phyloP scores from a whole-genome alignment of 495 filamentous ascomycete genomes.

The Aspergillus taichungensis region DNA sequence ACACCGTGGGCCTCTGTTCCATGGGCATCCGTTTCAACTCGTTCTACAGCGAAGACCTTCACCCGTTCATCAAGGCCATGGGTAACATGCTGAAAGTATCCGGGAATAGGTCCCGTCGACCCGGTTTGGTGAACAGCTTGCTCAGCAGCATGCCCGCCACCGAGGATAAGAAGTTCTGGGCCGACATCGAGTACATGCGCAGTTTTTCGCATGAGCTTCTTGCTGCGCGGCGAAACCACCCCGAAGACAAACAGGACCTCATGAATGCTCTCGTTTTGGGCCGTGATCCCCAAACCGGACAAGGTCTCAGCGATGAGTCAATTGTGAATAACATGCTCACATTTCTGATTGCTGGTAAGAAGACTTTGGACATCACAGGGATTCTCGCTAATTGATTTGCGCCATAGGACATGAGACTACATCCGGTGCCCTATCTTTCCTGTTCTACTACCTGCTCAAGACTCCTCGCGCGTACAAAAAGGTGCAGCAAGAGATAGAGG shows the following conservation, averaged over 20 bases:
- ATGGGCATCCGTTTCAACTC: constrained; percentile 73
- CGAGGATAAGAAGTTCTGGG: constrained; percentile 46
- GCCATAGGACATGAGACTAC: constrained; percentile 63
- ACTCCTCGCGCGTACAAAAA: constrained; percentile 49
- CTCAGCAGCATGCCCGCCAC: constrained; percentile 38
- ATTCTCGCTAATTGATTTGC: constrained; percentile 5
- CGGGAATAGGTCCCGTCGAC: constrained; percentile 41
- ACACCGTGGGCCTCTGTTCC: constrained; percentile 62
- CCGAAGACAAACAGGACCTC: constrained; percentile 55
- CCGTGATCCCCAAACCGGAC: constrained; percentile 57
- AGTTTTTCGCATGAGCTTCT: constrained; percentile 51
- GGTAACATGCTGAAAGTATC: constrained; percentile 46
- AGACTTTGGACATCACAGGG: not conserved
- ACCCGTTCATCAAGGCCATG: constrained; percentile 64
- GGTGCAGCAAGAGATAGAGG: constrained; percentile 60
- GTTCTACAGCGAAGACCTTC: constrained; percentile 57
- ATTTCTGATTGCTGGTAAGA: constrained; percentile 50
- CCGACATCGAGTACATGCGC: constrained; percentile 48
- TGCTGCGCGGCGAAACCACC: constrained; percentile 45
- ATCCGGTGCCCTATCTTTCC: constrained; percentile 45
- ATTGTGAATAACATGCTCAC: constrained; percentile 67
- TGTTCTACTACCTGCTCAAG: constrained; percentile 52
- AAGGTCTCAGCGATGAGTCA: constrained; percentile 48
- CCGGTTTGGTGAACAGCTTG: constrained; percentile 43
- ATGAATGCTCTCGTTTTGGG: constrained; percentile 62